phyloP scores from a whole-genome alignment of 345 rosid genomes.

The Excoecaria agallocha region DNA sequence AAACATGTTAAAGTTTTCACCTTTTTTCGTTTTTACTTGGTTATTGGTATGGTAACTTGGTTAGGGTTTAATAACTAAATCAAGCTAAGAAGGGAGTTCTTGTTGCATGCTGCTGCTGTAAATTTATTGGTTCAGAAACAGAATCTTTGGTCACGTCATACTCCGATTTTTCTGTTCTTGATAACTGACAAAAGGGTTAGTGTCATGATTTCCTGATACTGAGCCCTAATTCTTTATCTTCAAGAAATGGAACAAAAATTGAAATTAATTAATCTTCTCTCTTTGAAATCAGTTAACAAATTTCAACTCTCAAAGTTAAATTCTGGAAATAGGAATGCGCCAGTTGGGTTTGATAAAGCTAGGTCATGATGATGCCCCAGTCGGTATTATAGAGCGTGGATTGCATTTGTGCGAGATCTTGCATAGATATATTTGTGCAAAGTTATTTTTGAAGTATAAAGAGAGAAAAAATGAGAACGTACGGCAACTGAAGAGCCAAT shows the following conservation, averaged over 20 bases:
- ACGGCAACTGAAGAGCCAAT: slow-evolving; percentile 46
- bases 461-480: slow-evolving; percentile 20
- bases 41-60: neutral
- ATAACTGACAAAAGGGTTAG: slow-evolving; percentile 57
- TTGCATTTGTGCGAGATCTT: slow-evolving; percentile 42
- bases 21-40: neutral
- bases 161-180: slow-evolving; percentile 52
- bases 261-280: neutral
- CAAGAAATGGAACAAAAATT: neutral
- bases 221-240: slow-evolving; percentile 25
- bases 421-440: slow-evolving; percentile 48
- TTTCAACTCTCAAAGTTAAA: slow-evolving; percentile 14
- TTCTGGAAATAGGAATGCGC: slow-evolving; percentile 9
- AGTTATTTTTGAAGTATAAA: neutral
- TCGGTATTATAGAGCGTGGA: slow-evolving; percentile 20
- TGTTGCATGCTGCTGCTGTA: slow-evolving; percentile 17
- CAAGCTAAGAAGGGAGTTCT: slow-evolving; percentile 21
- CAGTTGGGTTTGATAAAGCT: slow-evolving; percentile 14
- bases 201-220: slow-evolving; percentile 38
- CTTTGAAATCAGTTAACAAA: slow-evolving; percentile 15
- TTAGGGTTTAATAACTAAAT: slow-evolving; percentile 43
- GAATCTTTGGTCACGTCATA: slow-evolving; percentile 82
- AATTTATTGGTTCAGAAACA: slow-evolving; percentile 39
- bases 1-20: slow-evolving; percentile 7
- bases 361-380: slow-evolving; percentile 31